Percentiles rank a stretch among this genome's conserved stretches.
These are phyloP conservation scores for Psidium guajava DNA, from an alignment of 345 rosid species.

Conservation along the genomic window DNA sequence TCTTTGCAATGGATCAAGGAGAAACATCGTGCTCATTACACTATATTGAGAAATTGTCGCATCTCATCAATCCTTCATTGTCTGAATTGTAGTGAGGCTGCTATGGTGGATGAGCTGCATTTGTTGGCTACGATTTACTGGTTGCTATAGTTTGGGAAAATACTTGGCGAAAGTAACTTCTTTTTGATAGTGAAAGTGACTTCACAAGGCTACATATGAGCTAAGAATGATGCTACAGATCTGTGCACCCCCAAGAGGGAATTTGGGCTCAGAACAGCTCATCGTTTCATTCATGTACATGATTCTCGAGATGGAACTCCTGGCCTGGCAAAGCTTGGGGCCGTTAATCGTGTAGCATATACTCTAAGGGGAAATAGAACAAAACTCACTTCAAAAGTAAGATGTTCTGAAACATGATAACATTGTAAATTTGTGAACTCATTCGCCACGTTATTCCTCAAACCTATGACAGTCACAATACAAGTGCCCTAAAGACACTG, in stretches of 20 bases:
- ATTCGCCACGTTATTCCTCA: neutral
- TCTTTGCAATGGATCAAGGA: neutral
- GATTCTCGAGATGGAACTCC: neutral
- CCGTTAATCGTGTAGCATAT: neutral
- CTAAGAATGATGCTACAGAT: neutral
- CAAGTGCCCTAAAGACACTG: neutral
- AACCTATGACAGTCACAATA: neutral
- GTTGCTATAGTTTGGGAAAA: neutral
- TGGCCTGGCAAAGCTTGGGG: neutral
- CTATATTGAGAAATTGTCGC: neutral
- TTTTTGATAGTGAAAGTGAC: too few relatives aligned
- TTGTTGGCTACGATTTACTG: neutral
- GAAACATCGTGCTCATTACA: neutral
- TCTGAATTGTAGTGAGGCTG: neutral
- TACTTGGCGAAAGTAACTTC: neutral
- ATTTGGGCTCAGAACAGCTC: neutral
- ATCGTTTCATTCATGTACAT: neutral
- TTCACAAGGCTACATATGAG: neutral
- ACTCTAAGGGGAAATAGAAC: neutral
- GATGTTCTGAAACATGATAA: neutral
- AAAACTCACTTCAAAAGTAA: neutral
- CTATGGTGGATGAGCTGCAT: neutral
- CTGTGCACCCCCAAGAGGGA: neutral
- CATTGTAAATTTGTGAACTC: neutral
- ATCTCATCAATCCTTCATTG: neutral